These are phyloP conservation scores for Mrakia frigida DNA, from an alignment of 768 basidiomycete species.

Conservation along the genomic window DNA sequence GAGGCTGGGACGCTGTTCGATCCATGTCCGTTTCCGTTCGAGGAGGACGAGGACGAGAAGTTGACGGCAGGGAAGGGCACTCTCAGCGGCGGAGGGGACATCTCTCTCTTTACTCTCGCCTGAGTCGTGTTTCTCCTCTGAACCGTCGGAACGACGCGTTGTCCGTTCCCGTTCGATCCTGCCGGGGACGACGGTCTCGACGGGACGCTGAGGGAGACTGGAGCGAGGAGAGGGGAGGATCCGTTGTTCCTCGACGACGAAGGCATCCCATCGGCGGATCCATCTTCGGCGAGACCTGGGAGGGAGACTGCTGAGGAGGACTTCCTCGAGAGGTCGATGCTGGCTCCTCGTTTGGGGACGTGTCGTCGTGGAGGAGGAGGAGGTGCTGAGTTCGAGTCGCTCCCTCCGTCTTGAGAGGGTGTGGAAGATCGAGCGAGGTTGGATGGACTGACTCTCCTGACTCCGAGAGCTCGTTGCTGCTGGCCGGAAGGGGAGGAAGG, in stretches of 20 bases:
- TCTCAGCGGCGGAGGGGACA: slow-evolving; percentile 15
- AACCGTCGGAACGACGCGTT: not conserved
- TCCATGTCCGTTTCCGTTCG: slow-evolving; percentile 7
- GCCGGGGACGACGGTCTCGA: not conserved
- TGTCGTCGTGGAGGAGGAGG: not conserved
- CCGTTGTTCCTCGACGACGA: not conserved
- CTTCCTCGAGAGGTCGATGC: slow-evolving; percentile 17
- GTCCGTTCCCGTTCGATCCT: not conserved
- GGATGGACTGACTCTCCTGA: slow-evolving; percentile 18
- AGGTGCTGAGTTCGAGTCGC: not conserved
- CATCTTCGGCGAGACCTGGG: slow-evolving; percentile 13
- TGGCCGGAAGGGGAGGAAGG: slow-evolving; percentile 10
- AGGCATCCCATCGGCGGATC: not conserved
- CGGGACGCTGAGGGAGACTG: not conserved
- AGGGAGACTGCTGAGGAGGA: not conserved
- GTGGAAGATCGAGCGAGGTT: not conserved
- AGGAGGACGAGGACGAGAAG: not conserved
- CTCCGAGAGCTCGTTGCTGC: not conserved
- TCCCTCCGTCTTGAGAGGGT: not conserved
- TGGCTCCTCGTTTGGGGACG: slow-evolving; percentile 5
- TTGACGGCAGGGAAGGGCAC: slow-evolving; percentile 15
- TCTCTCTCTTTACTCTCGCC: not conserved
- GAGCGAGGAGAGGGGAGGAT: not conserved
- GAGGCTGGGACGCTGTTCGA: not conserved
- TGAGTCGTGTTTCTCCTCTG: slow-evolving; percentile 9